Conservation (phyloP, 768 basidiomycete species). For the Porphyrellus cyaneotinctus region DNA sequence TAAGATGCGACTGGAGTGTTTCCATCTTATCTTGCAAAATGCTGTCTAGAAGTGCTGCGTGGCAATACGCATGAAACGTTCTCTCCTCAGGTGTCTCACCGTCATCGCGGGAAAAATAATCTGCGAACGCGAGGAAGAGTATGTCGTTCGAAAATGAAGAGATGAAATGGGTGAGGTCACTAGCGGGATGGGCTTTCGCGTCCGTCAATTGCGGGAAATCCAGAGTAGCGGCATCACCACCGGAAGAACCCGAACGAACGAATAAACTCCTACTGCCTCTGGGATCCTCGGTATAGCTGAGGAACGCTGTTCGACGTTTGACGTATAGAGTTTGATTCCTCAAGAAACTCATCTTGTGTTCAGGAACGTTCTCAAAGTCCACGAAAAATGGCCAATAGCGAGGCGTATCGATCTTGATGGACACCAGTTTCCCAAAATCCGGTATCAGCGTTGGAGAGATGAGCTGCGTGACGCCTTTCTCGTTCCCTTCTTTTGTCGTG, state of each 20-base stretch:
- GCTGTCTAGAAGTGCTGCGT: slow-evolving; percentile 77
- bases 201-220: slow-evolving; percentile 79
- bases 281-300: slow-evolving; percentile 92
- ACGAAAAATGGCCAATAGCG: slow-evolving; percentile 94
- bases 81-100: slow-evolving; percentile 56
- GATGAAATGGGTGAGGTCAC: slow-evolving; percentile 81
- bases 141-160: slow-evolving; percentile 82
- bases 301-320: slow-evolving; percentile 86
- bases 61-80: slow-evolving; percentile 66
- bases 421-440: slow-evolving; percentile 74
- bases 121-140: slow-evolving; percentile 76
- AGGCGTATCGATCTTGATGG: slow-evolving; percentile 87
- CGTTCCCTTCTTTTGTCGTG: slow-evolving; percentile 63
- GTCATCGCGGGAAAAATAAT: slow-evolving; percentile 64
- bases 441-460: slow-evolving; percentile 93
- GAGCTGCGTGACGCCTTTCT: slow-evolving; percentile 65
- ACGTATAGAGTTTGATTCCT: slow-evolving; percentile 83
- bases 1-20: slow-evolving; percentile 70
- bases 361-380: slow-evolving; percentile 63
- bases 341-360: slow-evolving; percentile 66
- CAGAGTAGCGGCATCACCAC: slow-evolving; percentile 78
- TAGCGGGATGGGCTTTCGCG: slow-evolving; percentile 60
- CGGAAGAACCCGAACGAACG: slow-evolving; percentile 79
- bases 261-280: slow-evolving; percentile 90
- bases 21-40: slow-evolving; percentile 88